Evolutionary conservation across 2,329 filamentous ascomycete genomes (phyloP).

Genomic region (Mollisia scopiformis): DNA sequence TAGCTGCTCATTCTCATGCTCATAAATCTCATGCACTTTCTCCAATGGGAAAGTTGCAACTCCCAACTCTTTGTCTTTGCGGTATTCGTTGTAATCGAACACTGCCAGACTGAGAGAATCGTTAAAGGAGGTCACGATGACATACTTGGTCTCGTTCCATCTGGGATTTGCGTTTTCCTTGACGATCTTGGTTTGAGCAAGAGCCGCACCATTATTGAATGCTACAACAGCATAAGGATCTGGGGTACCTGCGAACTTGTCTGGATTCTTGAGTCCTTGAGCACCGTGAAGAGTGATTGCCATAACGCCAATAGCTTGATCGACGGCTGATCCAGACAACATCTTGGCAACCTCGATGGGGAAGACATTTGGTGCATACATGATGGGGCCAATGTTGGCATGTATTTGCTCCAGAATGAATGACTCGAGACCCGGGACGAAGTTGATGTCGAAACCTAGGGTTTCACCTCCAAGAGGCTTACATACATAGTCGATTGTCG

Average conservation of each 20-base stretch:
- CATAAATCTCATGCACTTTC: constrained; percentile 73
- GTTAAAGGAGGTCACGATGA: constrained; percentile 89
- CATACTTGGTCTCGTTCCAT: constrained; percentile 97
- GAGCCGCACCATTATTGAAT: constrained; percentile 78
- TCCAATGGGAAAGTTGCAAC: constrained; percentile 85
- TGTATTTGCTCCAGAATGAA: constrained; percentile 98
- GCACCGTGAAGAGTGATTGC: constrained; percentile 91
- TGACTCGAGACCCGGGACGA: constrained; percentile 88
- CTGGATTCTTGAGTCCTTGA: constrained; percentile 89
- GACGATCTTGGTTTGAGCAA: constrained; percentile 88
- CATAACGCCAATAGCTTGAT: constrained; percentile 93
- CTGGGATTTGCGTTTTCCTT: constrained; percentile 83
- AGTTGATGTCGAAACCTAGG: constrained; percentile 98
- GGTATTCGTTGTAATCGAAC: constrained; percentile 92
- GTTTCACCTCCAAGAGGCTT: constrained; percentile 95
- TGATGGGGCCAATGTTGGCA: constrained; percentile 89
- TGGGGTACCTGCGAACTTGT: constrained; percentile 88
- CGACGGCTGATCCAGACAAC: constrained; percentile 89
- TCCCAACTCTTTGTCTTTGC: constrained; percentile 95
- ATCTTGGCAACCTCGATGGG: constrained; percentile 98
- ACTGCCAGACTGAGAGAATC: constrained; percentile 84
- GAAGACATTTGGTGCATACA: constrained; percentile 98
- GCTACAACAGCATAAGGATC: constrained; percentile 89
- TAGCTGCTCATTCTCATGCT: constrained; percentile 82
- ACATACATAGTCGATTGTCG: constrained; percentile 90